Conservation (phyloP, 78 protist genomes). For the Creolimax fragrantissima region DNA sequence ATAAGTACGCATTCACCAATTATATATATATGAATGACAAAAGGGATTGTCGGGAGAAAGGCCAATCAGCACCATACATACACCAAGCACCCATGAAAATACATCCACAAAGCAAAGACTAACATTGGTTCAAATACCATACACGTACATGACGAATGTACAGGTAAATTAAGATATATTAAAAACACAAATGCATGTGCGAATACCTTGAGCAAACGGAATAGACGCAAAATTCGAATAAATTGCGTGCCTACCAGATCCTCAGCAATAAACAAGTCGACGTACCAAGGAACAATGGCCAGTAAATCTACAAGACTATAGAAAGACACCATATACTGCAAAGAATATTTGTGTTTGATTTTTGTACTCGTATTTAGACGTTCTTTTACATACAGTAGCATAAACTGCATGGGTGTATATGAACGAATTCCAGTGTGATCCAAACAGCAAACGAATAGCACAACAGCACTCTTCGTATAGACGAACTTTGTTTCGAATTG, state of each 20-base stretch:
- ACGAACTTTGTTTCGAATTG: too few relatives aligned
- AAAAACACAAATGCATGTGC: too few relatives aligned
- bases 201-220: conserved; percentile 17
- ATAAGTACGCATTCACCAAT: too few relatives aligned
- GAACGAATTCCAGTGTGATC: background rate
- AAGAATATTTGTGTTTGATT: background rate
- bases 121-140: too few relatives aligned
- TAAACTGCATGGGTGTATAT: background rate
- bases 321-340: background rate
- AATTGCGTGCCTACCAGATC: conserved; percentile 18
- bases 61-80: too few relatives aligned
- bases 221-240: conserved; percentile 7
- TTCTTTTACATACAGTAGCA: background rate
- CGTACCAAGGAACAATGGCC: conserved; percentile 16
- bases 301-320: background rate
- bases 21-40: too few relatives aligned
- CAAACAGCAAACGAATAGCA: background rate
- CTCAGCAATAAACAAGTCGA: background rate
- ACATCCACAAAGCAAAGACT: too few relatives aligned
- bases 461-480: too few relatives aligned
- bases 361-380: background rate
- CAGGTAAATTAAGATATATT: too few relatives aligned
- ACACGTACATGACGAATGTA: too few relatives aligned
- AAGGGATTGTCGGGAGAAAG: too few relatives aligned
- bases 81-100: too few relatives aligned